Conservation (phyloP, 306 rosid genomes). For the Abrus pulchellus region DNA sequence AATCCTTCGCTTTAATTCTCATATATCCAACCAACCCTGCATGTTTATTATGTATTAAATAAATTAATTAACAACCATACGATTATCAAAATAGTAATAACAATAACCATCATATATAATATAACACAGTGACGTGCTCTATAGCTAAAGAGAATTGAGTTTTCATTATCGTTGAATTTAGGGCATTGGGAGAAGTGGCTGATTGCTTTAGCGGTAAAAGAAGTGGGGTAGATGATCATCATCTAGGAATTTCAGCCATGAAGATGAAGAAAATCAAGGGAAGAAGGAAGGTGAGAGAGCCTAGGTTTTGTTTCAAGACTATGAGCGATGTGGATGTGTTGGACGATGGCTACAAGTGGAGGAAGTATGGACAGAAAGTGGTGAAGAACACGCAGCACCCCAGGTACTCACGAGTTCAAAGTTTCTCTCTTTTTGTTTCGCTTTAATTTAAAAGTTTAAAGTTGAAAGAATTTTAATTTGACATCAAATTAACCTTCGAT, state of each 20-base stretch:
- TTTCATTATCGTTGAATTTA: conserved; percentile 36
- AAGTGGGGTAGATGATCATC: conserved; percentile 54
- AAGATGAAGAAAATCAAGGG: conserved; percentile 95
- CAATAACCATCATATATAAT: too few species aligned
- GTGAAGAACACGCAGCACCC: conserved; percentile 99
- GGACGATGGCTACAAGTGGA: conserved; percentile 99
- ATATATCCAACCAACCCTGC: neutral
- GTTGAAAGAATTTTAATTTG: conserved; percentile 25
- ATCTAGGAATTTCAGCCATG: conserved; percentile 68
- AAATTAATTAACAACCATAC: neutral
- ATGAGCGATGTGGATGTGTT: conserved; percentile 96
- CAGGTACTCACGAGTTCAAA: conserved; percentile 58
- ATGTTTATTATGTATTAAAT: neutral
- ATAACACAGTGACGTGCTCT: too few species aligned
- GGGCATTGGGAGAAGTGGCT: conserved; percentile 75
- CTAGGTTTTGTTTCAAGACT: conserved; percentile 98
- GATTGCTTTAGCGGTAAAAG: conserved; percentile 66
- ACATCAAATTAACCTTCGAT: conserved; percentile 34
- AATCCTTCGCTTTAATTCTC: neutral
- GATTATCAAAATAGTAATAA: too few species aligned
- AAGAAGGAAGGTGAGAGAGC: conserved; percentile 95
- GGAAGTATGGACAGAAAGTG: conserved; percentile 99
- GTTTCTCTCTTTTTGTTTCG: conserved; percentile 20
- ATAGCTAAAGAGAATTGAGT: neutral
- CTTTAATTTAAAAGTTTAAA: conserved; percentile 45